Percentiles rank a stretch among this genome's conserved stretches.
Evolutionary conservation across 2,329 filamentous ascomycete species (phyloP).

Genomic region (Hypoxylon sp.): DNA sequence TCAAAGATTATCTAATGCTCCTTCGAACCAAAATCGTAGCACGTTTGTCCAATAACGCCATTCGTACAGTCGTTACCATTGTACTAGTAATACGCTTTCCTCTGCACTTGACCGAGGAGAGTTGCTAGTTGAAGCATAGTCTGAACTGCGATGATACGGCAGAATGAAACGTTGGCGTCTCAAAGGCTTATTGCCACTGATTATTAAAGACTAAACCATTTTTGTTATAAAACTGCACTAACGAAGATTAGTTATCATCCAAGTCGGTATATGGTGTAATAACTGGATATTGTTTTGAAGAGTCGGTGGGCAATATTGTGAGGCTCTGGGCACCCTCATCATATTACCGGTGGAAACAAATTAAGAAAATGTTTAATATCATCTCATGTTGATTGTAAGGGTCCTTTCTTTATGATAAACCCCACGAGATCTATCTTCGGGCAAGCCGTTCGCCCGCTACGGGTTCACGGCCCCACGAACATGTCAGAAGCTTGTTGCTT

Average conservation of each 20-base stretch:
- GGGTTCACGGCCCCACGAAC: conserved; percentile 38
- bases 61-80: conserved; percentile 13
- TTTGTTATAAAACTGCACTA: conserved; percentile 23
- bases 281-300: conserved; percentile 11
- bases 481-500: conserved; percentile 37
- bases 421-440: conserved; percentile 42
- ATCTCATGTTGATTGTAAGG: conserved; percentile 24
- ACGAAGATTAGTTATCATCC: conserved; percentile 1
- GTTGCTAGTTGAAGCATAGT: conserved; percentile 8
- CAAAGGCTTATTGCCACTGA: conserved; percentile 10
- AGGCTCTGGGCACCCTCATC: conserved; percentile 31
- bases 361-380: conserved; percentile 16
- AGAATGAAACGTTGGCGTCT: conserved; percentile 27
- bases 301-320: conserved; percentile 12
- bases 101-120: conserved; percentile 27
- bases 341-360: conserved; percentile 12
- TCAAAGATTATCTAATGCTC: conserved; percentile 29
- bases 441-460: conserved; percentile 32
- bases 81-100: conserved; percentile 20
- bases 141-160: conserved; percentile 28
- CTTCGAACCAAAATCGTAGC: conserved; percentile 31
- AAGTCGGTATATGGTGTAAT: conserved; percentile 21
- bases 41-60: conserved; percentile 18
- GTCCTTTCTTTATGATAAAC: conserved; percentile 34
- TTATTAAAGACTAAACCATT: conserved; percentile 11